Base-by-base conservation (phyloP, 2,329 filamentous ascomycete genomes). In the Orbilia quercus region DNA sequence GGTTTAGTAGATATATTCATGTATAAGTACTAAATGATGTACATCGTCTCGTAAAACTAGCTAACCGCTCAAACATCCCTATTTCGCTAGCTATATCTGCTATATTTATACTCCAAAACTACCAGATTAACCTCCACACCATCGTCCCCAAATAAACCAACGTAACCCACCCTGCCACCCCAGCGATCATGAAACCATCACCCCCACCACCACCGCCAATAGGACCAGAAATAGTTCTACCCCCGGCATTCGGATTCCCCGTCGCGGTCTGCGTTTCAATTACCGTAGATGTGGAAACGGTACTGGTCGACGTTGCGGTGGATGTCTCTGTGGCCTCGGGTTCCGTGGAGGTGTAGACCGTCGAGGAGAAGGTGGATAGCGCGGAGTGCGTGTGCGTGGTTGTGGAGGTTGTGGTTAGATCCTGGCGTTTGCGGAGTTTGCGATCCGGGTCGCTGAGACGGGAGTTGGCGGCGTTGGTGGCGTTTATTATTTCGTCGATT, bases 401-500 rank as follows among this genome's bases (percentile, higher is more conserved):
- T 23, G 65, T 71, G 18, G 31, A 28, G 7, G 65, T 71, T 23
- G 34, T 60, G 0, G 53, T 67, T 11, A 22, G 16, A 25, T 62
- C 65, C 28, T 71, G 65, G 9, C 65, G 65, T 28, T 71, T 71
- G 48, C 34, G 51, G 34, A 63, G 44, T 16, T 63, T 22, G 23
- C 57, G 38, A 6, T 57, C 45, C 11, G 34, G 34, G 14, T 18
- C 44, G 36, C 38, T 54, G 31, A 71, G 28, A 31, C 66, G 57
- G 31, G 66, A 50, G 63, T 71, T 57, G 6, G 57, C 58, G 22
- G 66, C 40, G 25, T 57, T 71, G 20, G 57, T 63, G 20, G 66
- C 58, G 14, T 71, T 63, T 44, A 57, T 51, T n/a, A 70, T 63
- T 44, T 70, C 65, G 22, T 57, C 42, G 40, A 71, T 23, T 34